Percentiles rank a stretch among this genome's conserved stretches.
phyloP scores from a whole-genome alignment of 1,139 yeast genomes.

The Blastobotrys apis region DNA sequence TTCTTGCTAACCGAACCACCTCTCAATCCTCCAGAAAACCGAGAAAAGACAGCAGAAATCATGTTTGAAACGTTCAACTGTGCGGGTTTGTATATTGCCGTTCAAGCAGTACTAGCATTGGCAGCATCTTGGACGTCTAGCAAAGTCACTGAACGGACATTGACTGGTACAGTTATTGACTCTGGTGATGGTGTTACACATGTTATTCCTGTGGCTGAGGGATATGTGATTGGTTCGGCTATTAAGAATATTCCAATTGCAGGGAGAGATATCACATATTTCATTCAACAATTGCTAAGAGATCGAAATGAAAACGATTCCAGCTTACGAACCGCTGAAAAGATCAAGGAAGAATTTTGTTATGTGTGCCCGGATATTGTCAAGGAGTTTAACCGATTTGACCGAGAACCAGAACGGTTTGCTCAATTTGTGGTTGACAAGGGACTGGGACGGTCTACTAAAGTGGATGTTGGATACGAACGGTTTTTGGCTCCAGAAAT shows the following conservation, averaged over 20 bases:
- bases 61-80: conserved; percentile 98
- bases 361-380: conserved; percentile 98
- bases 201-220: conserved; percentile 98
- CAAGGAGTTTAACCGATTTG: conserved; percentile 91
- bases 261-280: conserved; percentile 93
- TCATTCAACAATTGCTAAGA: conserved; percentile 87
- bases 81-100: conserved; percentile 97
- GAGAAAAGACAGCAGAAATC: conserved; percentile 93
- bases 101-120: conserved; percentile 94
- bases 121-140: conserved; percentile 99
- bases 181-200: conserved; percentile 98
- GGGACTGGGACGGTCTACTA: conserved; percentile 55
- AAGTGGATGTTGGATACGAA: conserved; percentile 94
- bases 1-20: conserved; percentile 96
- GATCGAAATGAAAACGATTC: conserved; percentile 97
- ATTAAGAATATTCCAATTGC: conserved; percentile 97
- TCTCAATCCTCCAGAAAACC: conserved; percentile 89
- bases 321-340: conserved; percentile 90
- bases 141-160: conserved; percentile 88
- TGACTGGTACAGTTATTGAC: conserved; percentile 97
- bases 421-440: conserved; percentile 91
- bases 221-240: conserved; percentile 96
- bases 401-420: conserved; percentile 89
- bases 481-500: conserved; percentile 97
- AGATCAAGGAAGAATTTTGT: conserved; percentile 92